These are phyloP conservation scores for Uronychia setigera DNA, from an alignment of 73 alveolate species.

Conservation along the genomic window DNA sequence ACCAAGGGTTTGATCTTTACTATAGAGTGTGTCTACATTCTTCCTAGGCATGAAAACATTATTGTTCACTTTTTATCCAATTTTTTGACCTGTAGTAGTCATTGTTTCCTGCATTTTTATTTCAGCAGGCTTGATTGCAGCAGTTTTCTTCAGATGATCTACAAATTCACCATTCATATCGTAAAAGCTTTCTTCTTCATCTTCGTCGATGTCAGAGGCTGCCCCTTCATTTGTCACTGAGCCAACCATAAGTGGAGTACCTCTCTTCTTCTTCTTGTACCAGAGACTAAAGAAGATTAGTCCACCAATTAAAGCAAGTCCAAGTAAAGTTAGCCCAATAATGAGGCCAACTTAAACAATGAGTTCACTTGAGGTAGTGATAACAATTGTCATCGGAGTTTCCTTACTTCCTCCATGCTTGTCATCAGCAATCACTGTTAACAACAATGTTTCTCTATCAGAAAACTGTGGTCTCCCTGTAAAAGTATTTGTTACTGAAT, in stretches of 20 bases:
- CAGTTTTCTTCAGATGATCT: slow-evolving; percentile 1
- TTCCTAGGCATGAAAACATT: background rate
- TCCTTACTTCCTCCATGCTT: background rate
- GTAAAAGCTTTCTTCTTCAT: slow-evolving; percentile 7
- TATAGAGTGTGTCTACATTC: background rate
- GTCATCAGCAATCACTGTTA: slow-evolving; percentile 8
- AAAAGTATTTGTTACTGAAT: background rate
- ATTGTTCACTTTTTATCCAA: background rate
- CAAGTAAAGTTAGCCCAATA: background rate
- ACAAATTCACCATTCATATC: slow-evolving; percentile 4
- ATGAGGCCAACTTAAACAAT: background rate
- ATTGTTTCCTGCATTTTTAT: background rate
- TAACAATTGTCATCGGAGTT: background rate
- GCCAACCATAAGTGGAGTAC: background rate
- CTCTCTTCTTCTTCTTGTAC: slow-evolving; percentile 6
- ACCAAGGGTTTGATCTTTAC: background rate
- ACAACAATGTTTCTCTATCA: background rate
- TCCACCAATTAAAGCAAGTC: background rate
- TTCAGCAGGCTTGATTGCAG: slow-evolving; percentile 3
- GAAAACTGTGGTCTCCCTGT: background rate
- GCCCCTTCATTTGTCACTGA: background rate
- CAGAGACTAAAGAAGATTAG: background rate
- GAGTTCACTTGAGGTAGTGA: background rate
- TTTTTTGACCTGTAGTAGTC: background rate
- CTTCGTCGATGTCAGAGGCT: slow-evolving; percentile 2